These are phyloP conservation scores for Aspergillus versicolor DNA, from an alignment of 2,329 filamentous ascomycete genomes.

Conservation along the genomic window DNA sequence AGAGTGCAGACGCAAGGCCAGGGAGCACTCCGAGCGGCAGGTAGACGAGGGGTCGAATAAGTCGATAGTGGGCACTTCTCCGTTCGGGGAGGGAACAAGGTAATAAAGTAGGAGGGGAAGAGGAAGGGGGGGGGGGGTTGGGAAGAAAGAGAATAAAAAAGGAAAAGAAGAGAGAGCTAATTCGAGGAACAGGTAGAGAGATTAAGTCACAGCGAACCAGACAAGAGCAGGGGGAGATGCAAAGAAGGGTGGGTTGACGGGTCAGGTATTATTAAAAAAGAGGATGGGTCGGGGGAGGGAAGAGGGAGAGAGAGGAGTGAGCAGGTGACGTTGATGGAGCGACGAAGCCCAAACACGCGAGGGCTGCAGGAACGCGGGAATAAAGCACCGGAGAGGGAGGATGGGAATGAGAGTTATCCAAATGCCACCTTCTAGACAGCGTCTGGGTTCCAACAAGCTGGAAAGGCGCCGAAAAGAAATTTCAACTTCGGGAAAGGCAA, in stretches of 20 bases:
- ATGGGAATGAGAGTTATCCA: constrained; percentile 15
- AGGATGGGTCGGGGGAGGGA: constrained; percentile 16
- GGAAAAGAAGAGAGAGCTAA: constrained; percentile 15
- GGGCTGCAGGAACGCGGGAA: constrained; percentile 31
- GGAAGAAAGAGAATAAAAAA: constrained; percentile 8
- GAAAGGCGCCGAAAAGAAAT: constrained; percentile 10
- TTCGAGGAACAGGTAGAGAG: constrained; percentile 15
- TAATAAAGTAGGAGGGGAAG: constrained; percentile 15
- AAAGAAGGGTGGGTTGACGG: constrained; percentile 16
- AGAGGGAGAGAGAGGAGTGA: constrained; percentile 22
- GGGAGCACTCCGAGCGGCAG: constrained; percentile 10
- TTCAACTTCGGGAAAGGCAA: background rate
- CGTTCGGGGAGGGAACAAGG: constrained; percentile 10
- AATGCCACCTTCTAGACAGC: constrained; percentile 13
- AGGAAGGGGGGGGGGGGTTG: constrained; percentile 6
- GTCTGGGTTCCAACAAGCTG: constrained; percentile 4
- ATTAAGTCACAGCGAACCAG: constrained; percentile 17
- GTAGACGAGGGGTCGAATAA: constrained; percentile 11
- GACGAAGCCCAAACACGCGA: constrained; percentile 32
- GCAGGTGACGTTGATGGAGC: constrained; percentile 35
- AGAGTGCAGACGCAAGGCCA: constrained; percentile 29
- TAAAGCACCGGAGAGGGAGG: constrained; percentile 23
- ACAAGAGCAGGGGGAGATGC: constrained; percentile 16
- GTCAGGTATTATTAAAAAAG: constrained; percentile 17
- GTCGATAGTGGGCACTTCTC: constrained; percentile 10